Conservation (phyloP, 371 early-diverging fungal genomes). For the Circinella umbellata region DNA sequence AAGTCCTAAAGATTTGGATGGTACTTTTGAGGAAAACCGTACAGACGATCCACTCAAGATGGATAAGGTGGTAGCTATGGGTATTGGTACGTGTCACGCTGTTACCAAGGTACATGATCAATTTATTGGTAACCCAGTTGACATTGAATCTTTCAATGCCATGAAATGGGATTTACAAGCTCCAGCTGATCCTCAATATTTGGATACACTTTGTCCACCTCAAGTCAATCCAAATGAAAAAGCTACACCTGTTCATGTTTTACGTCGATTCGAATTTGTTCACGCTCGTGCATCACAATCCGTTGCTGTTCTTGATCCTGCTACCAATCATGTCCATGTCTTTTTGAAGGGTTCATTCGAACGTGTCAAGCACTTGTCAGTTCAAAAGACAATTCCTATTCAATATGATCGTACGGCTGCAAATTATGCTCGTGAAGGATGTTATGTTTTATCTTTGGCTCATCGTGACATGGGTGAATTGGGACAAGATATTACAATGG, state of each 20-base stretch:
- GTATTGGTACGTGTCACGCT: conserved; percentile 79
- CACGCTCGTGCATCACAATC: conserved; percentile 82
- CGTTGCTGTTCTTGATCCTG: conserved; percentile 61
- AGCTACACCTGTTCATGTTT: conserved; percentile 28
- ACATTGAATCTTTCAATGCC: conserved; percentile 84
- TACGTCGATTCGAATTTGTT: conserved; percentile 84
- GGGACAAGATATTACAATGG: conserved; percentile 32
- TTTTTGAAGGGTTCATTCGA: conserved; percentile 86
- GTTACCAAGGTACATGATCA: conserved; percentile 68
- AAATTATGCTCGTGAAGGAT: conserved; percentile 69
- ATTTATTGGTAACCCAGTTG: conserved; percentile 87
- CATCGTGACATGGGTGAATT: conserved; percentile 47
- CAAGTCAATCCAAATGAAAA: conserved; percentile 19
- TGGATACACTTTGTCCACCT: conserved; percentile 35
- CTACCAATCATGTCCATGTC: conserved; percentile 56
- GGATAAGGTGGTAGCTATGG: conserved; percentile 42
- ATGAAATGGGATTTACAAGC: conserved; percentile 33
- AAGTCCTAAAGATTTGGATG: not conserved
- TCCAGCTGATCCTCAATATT: conserved; percentile 22
- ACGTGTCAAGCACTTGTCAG: conserved; percentile 55
- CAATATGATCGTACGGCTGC: conserved; percentile 57
- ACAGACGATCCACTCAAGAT: conserved; percentile 1
- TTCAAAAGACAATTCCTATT: conserved; percentile 58
- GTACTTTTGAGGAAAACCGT: not conserved
- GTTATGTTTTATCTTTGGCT: conserved; percentile 80